These are phyloP conservation scores for Fusarium neocosmosporiellum DNA, from an alignment of 2,329 filamentous ascomycete genomes.

Conservation along the genomic window DNA sequence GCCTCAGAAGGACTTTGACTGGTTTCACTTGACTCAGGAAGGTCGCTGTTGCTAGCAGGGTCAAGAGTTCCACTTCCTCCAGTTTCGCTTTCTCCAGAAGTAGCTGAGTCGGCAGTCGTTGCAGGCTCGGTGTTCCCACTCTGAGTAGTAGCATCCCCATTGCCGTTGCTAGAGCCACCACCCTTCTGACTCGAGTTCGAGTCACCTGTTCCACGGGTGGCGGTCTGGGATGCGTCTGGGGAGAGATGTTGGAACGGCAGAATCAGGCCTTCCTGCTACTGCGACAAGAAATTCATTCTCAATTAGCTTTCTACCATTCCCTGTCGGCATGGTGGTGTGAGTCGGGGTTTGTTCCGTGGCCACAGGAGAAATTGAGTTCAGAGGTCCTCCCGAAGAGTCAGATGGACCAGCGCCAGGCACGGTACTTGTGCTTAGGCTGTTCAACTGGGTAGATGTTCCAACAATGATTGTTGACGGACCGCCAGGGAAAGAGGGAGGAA, in stretches of 20 bases:
- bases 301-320: conserved; percentile 11
- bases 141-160: background rate
- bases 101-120: background rate
- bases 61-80: background rate
- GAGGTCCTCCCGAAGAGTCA: background rate
- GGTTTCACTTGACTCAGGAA: background rate
- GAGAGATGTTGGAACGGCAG: background rate
- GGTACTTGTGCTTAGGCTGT: conserved; percentile 23
- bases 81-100: background rate
- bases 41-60: background rate
- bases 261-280: conserved; percentile 2
- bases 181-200: background rate
- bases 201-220: conserved; percentile 13
- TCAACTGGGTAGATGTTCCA: conserved; percentile 20
- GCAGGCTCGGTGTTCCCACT: background rate
- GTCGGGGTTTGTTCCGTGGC: background rate
- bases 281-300: conserved; percentile 1
- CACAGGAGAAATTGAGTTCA: background rate
- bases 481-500: conserved; percentile 8
- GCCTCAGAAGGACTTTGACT: background rate
- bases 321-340: conserved; percentile 17
- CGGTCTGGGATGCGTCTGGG: conserved; percentile 9
- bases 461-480: conserved; percentile 29
- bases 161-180: background rate
- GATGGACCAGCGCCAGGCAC: conserved; percentile 9